Conservation (phyloP, 441 rosid species). For the Mallotus repandus region DNA sequence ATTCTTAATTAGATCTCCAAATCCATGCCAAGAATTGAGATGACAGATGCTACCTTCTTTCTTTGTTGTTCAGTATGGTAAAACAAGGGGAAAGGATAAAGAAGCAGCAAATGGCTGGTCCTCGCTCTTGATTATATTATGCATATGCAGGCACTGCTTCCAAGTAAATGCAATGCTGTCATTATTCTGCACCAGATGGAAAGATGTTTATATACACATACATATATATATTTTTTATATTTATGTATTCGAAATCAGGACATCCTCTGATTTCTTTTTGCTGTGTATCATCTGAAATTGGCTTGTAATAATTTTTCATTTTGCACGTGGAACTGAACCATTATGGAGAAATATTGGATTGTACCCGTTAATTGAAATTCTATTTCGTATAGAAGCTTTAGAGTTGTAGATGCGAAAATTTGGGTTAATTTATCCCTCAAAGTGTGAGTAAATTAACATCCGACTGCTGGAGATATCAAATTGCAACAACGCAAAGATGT, state of each 20-base stretch:
- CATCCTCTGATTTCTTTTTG: not conserved
- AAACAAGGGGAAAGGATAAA: conserved; percentile 64
- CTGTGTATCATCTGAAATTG: not conserved
- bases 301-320: not conserved
- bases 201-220: not conserved
- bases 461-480: not conserved
- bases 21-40: not conserved
- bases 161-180: not conserved
- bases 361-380: not conserved
- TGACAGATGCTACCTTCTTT: not conserved
- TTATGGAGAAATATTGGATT: not conserved
- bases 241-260: not conserved
- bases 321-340: not conserved
- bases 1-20: not conserved
- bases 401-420: too few species aligned
- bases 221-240: too few species aligned
- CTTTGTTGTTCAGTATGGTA: conserved; percentile 57
- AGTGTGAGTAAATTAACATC: not conserved
- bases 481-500: too few species aligned
- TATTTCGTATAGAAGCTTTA: not conserved
- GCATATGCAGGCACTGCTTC: not conserved
- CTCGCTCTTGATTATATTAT: conserved; percentile 56
- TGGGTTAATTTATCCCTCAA: not conserved
- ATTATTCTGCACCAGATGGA: not conserved
- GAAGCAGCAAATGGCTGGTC: conserved; percentile 97